Evolutionary conservation across 2,329 filamentous ascomycete species (phyloP).

Genomic region (Lachnellula suecica): DNA sequence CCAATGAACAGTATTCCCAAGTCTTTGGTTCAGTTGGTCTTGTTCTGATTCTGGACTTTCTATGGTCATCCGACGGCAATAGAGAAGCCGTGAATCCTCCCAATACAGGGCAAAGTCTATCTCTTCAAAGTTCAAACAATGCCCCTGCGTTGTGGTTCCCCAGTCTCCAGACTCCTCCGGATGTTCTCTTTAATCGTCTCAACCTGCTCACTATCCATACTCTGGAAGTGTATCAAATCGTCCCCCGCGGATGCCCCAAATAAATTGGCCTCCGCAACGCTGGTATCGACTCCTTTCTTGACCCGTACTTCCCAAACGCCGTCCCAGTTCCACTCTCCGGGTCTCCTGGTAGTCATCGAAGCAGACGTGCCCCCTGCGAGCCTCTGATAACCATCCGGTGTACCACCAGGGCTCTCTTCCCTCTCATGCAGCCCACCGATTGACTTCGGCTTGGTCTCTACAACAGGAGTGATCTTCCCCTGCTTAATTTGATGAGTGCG

Average conservation of each 20-base stretch:
- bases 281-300: slow-evolving; percentile 72
- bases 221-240: slow-evolving; percentile 71
- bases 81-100: background rate
- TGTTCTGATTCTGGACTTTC: background rate
- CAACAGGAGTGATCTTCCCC: slow-evolving; percentile 37
- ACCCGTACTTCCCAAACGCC: slow-evolving; percentile 94
- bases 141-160: slow-evolving; percentile 24
- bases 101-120: slow-evolving; percentile 23
- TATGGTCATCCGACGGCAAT: too few relatives aligned
- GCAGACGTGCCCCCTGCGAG: slow-evolving; percentile 19
- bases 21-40: background rate
- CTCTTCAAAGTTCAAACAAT: slow-evolving; percentile 13
- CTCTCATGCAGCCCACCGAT: slow-evolving; percentile 14
- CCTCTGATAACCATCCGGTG: slow-evolving; percentile 17
- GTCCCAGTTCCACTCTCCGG: slow-evolving; percentile 96
- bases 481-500: slow-evolving; percentile 61
- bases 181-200: slow-evolving; percentile 59
- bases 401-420: slow-evolving; percentile 7
- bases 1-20: too few relatives aligned
- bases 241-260: slow-evolving; percentile 67
- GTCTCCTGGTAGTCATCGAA: slow-evolving; percentile 43
- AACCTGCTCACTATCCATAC: slow-evolving; percentile 59
- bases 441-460: slow-evolving; percentile 8
- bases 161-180: slow-evolving; percentile 44
- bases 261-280: slow-evolving; percentile 75